A percentile compares a stretch with the other conserved stretches of the same genome.
phyloP scores from a whole-genome alignment of 2,329 filamentous ascomycete species.

The Alternaria sp. region DNA sequence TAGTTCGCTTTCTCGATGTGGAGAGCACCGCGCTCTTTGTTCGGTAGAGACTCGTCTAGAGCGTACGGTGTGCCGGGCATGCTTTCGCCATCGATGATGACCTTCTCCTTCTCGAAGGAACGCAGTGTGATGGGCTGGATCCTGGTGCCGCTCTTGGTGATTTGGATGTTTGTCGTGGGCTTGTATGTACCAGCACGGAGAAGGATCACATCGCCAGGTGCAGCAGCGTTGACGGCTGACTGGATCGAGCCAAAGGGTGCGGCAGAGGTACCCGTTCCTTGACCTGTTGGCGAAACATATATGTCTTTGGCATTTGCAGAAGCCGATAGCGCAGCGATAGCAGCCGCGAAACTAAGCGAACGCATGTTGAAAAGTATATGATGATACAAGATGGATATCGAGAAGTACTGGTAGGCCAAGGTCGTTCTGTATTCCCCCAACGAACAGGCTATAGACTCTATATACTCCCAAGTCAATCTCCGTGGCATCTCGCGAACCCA shows the following conservation, averaged over 20 bases:
- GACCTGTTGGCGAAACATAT: constrained; percentile 55
- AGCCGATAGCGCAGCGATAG: neutral
- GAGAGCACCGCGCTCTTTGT: constrained; percentile 55
- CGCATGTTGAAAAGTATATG: neutral
- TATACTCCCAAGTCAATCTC: neutral
- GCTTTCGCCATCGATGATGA: constrained; percentile 17
- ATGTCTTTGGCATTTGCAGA: constrained; percentile 36
- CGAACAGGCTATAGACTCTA: neutral
- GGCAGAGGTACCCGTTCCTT: constrained; percentile 46
- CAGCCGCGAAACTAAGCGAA: neutral
- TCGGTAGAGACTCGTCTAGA: constrained; percentile 25
- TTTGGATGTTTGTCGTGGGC: constrained; percentile 56
- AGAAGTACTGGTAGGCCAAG: neutral
- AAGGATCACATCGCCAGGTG: constrained; percentile 55
- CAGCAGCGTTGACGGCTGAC: constrained; percentile 54
- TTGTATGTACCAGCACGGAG: constrained; percentile 55
- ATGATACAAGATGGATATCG: neutral
- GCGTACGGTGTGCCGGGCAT: constrained; percentile 16
- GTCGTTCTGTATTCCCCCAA: too few species aligned
- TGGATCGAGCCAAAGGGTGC: constrained; percentile 56
- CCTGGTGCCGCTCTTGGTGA: constrained; percentile 41
- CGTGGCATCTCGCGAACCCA: neutral
- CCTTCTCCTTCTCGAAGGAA: constrained; percentile 18
- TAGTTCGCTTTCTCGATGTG: constrained; percentile 56
- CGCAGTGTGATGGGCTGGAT: constrained; percentile 33